phyloP scores from a whole-genome alignment of 2,329 filamentous ascomycete species.

The Cladorrhinum sp. region DNA sequence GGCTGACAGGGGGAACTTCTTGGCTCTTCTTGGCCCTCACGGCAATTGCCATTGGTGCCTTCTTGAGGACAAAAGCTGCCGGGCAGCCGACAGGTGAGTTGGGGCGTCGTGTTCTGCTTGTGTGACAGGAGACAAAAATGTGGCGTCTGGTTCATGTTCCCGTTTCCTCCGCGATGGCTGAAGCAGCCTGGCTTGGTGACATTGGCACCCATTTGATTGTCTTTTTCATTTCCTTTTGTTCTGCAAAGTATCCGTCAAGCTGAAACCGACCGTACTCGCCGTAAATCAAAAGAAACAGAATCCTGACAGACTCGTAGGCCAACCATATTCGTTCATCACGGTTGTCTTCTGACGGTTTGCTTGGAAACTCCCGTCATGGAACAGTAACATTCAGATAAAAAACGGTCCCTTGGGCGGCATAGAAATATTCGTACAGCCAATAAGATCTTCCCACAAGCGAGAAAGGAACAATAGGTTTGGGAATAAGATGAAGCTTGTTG shows the following conservation, averaged over 20 bases:
- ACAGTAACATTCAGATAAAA: constrained; percentile 18
- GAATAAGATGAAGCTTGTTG: background rate
- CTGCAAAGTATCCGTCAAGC: background rate
- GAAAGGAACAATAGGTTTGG: constrained; percentile 1
- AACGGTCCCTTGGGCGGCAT: constrained; percentile 11
- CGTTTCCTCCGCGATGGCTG: constrained; percentile 1
- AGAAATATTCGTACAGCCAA: constrained; percentile 18
- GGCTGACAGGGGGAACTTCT: constrained; percentile 5
- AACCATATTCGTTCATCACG: background rate
- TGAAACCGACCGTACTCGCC: background rate
- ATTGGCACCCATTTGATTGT: background rate
- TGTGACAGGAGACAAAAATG: constrained; percentile 7
- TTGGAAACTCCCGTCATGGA: constrained; percentile 5
- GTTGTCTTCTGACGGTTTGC: constrained; percentile 1
- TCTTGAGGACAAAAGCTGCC: constrained; percentile 12
- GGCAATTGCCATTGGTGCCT: constrained; percentile 25
- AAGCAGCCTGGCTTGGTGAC: background rate
- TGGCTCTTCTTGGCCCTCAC: constrained; percentile 14
- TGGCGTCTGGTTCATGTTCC: constrained; percentile 16
- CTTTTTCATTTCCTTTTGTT: background rate
- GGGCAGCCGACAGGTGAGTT: constrained; percentile 20
- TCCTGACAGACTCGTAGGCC: background rate
- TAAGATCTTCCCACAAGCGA: constrained; percentile 24
- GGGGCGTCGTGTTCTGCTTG: constrained; percentile 17
- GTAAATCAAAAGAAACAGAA: background rate